These are phyloP conservation scores for Populus hybrid DNA, from an alignment of 441 rosid genomes.

Conservation along the genomic window DNA sequence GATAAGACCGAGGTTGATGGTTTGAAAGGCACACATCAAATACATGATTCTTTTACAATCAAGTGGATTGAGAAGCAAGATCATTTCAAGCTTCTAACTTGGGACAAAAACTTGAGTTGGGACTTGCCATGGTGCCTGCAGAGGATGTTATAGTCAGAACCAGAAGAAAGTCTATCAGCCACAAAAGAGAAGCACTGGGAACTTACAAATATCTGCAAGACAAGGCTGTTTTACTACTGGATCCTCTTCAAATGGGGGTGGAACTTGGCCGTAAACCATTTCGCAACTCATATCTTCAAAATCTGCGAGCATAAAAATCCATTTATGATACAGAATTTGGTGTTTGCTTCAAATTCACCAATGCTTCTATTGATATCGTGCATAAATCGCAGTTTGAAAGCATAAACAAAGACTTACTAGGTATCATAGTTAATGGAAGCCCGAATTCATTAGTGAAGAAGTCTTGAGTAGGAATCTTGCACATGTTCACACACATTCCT, in stretches of 20 bases:
- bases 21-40: slow-evolving; percentile 1
- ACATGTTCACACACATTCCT: slow-evolving; percentile 96
- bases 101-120: slow-evolving; percentile 41
- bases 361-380: background rate
- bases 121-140: slow-evolving; percentile 58
- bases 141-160: slow-evolving; percentile 17
- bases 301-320: slow-evolving; percentile 36
- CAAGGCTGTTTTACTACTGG: slow-evolving; percentile 62
- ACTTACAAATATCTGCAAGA: slow-evolving; percentile 58
- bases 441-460: slow-evolving; percentile 98
- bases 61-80: background rate
- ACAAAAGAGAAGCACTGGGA: background rate
- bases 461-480: slow-evolving; percentile 95
- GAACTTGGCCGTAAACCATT: slow-evolving; percentile 92
- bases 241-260: slow-evolving; percentile 77
- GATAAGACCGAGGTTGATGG: background rate
- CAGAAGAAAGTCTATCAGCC: background rate
- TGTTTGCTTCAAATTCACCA: background rate
- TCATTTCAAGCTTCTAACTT: slow-evolving; percentile 47
- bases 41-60: background rate
- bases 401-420: slow-evolving; percentile 45
- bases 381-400: background rate
- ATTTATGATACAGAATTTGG: background rate
- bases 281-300: slow-evolving; percentile 98
- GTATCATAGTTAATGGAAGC: slow-evolving; percentile 89